Conservation (phyloP, 306 rosid species). For the Astragalus membranaceus region DNA sequence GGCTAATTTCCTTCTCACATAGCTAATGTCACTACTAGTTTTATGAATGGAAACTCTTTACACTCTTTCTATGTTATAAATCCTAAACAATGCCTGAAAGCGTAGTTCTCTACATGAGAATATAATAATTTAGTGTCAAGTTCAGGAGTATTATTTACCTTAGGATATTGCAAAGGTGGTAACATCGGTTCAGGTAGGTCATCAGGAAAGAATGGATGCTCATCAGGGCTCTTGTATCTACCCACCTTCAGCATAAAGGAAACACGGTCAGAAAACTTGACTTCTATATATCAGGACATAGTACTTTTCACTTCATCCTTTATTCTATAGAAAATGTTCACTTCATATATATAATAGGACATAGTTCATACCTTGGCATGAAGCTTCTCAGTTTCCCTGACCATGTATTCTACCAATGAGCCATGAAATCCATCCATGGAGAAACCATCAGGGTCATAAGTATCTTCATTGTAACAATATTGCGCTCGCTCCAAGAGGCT, state of each 20-base stretch:
- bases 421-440: constrained; percentile 70
- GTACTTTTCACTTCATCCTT: not conserved
- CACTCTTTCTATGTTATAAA: not conserved
- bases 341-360: not conserved
- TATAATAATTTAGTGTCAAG: not conserved
- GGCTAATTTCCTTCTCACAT: not conserved
- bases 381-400: constrained; percentile 83
- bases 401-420: constrained; percentile 71
- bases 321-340: not conserved
- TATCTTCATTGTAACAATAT: constrained; percentile 58
- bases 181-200: constrained; percentile 65
- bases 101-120: not conserved
- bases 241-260: constrained; percentile 52
- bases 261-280: constrained; percentile 7
- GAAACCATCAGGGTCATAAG: constrained; percentile 62
- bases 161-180: constrained; percentile 80
- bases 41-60: not conserved
- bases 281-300: not conserved
- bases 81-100: constrained; percentile 1
- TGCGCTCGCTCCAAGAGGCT: constrained; percentile 81
- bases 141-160: constrained; percentile 39
- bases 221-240: constrained; percentile 91
- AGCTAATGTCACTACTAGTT: not conserved
- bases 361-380: constrained; percentile 62
- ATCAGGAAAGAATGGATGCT: constrained; percentile 80